phyloP scores from a whole-genome alignment of 1,139 yeast genomes.

The Citeromyces hawaiiensis region DNA sequence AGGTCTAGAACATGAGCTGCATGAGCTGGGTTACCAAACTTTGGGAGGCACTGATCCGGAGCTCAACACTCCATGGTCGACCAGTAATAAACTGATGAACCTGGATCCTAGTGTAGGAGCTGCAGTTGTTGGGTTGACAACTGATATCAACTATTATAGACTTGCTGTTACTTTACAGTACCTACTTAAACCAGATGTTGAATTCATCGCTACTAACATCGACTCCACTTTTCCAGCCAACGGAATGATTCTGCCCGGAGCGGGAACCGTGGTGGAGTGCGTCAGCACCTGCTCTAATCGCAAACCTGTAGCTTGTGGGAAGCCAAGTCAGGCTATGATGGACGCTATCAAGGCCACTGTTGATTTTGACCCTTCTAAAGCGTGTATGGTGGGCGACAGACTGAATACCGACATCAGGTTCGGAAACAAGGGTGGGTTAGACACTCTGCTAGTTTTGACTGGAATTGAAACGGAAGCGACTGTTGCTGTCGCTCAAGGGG shows the following conservation, averaged over 20 bases:
- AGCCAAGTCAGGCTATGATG: constrained; percentile 86
- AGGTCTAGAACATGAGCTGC: constrained; percentile 69
- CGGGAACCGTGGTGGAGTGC: constrained; percentile 82
- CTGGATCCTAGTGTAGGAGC: constrained; percentile 72
- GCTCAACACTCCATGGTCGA: constrained; percentile 22
- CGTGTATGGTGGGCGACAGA: constrained; percentile 93
- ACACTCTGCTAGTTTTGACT: constrained; percentile 73
- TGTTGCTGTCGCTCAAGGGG: constrained; percentile 23
- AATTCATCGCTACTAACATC: constrained; percentile 88
- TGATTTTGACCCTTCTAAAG: constrained; percentile 40
- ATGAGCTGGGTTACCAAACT: constrained; percentile 50
- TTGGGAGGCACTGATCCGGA: constrained; percentile 61
- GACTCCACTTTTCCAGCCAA: constrained; percentile 91
- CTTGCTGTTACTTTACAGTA: constrained; percentile 76
- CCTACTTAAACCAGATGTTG: constrained; percentile 49
- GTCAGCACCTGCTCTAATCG: constrained; percentile 71
- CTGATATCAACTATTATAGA: constrained; percentile 66
- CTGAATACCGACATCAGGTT: constrained; percentile 90
- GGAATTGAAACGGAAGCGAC: constrained; percentile 68
- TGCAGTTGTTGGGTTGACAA: constrained; percentile 80
- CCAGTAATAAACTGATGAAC: constrained; percentile 32
- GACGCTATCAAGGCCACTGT: constrained; percentile 71
- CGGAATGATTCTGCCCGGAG: constrained; percentile 82
- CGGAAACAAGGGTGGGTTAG: constrained; percentile 77
- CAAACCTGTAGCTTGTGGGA: constrained; percentile 73